Conservation (phyloP, 805 yeast genomes). For the Ogataea methylovora region DNA sequence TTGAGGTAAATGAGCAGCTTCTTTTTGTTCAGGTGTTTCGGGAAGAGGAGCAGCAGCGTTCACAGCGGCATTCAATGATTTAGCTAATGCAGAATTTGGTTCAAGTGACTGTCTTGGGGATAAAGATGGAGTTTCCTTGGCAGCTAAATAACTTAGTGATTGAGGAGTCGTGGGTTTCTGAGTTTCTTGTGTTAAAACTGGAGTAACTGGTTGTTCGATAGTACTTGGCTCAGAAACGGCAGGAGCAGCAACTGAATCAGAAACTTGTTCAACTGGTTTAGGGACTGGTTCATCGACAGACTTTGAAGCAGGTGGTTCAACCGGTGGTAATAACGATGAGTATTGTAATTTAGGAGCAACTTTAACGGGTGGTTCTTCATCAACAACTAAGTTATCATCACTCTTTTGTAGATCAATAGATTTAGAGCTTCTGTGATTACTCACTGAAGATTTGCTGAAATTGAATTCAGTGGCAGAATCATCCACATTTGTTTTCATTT, state of each 20-base stretch:
- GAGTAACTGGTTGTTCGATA: not conserved
- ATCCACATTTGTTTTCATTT: too few species aligned
- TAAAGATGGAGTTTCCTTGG: not conserved
- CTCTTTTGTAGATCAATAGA: too few species aligned
- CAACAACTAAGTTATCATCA: too few species aligned
- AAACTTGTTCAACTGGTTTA: not conserved
- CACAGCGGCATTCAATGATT: not conserved
- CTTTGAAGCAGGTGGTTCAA: not conserved
- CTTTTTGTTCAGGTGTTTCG: not conserved
- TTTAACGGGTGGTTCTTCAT: too few species aligned
- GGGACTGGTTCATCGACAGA: not conserved
- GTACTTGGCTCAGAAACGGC: not conserved
- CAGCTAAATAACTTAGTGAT: not conserved
- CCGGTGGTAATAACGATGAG: not conserved
- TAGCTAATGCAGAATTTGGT: not conserved
- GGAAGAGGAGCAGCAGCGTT: not conserved
- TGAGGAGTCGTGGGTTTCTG: not conserved
- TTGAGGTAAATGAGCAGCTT: not conserved
- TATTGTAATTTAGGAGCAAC: not conserved
- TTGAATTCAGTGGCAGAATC: too few species aligned
- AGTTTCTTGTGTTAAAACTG: too few species aligned
- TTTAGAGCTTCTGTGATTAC: too few species aligned
- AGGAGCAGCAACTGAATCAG: not conserved
- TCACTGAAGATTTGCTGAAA: too few species aligned
- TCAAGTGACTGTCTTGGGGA: too few species aligned